phyloP scores from a whole-genome alignment of 306 rosid species.

The Phaseolus lunatus region DNA sequence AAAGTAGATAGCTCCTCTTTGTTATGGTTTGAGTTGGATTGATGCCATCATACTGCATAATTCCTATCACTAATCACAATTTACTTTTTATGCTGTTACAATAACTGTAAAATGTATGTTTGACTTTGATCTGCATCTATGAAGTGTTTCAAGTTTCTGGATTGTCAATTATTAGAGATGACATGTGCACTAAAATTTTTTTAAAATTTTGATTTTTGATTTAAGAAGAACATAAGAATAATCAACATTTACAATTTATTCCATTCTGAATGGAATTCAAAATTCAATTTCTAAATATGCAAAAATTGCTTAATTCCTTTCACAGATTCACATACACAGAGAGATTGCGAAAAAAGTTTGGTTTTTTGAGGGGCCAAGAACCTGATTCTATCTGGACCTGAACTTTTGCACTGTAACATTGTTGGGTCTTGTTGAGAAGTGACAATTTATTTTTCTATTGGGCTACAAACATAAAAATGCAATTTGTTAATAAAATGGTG shows the following conservation, averaged over 20 bases:
- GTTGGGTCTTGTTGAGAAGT: not conserved
- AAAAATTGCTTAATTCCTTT: not conserved
- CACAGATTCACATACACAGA: not conserved
- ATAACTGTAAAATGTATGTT: too few relatives aligned
- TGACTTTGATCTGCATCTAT: too few relatives aligned
- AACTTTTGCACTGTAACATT: not conserved
- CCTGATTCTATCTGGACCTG: not conserved
- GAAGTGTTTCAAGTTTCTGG: too few relatives aligned
- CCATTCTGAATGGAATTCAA: constrained; percentile 2
- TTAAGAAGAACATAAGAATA: too few relatives aligned
- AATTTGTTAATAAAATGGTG: not conserved
- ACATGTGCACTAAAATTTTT: too few relatives aligned
- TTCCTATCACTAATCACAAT: too few relatives aligned
- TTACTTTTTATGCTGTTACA: too few relatives aligned
- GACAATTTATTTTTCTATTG: not conserved
- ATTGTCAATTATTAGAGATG: too few relatives aligned
- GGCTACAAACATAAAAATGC: not conserved
- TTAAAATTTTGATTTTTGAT: too few relatives aligned
- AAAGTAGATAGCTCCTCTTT: constrained; percentile 35
- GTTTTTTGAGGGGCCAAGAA: not conserved
- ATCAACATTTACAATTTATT: not conserved
- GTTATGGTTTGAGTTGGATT: constrained; percentile 35
- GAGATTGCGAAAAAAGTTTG: not conserved
- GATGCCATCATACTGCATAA: not conserved
- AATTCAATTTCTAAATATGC: not conserved